Base-by-base conservation (phyloP, 208 protist species). In the Leishmania tarentolae region DNA sequence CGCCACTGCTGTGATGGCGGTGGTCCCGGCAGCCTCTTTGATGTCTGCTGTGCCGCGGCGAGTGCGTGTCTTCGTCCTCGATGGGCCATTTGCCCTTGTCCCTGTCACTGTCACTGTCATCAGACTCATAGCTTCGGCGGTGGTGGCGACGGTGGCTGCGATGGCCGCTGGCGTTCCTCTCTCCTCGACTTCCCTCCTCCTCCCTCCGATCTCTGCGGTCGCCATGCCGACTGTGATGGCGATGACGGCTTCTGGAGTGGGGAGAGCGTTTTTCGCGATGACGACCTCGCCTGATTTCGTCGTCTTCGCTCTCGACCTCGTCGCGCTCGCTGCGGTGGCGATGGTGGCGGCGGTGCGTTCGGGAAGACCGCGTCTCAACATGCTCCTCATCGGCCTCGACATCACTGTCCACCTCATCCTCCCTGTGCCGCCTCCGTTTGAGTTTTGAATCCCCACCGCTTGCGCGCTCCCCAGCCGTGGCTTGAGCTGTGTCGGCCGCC, bases 281-380 rank as follows among this genome's bases (percentile, higher is more conserved):
- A 35, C 46, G 9, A 42, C 1, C 70, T 28, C 44, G 44, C 44
- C 28, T 53, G 37, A 0, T 37, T 59, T 63, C 52, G 24, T 59
- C 52, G n/a, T 56, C 73, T 24, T 59, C 47, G 31, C n/a, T 35
- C 57, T 72, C 68, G 66, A 52, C 69, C 44, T 52, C 71, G 69
- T 59, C 68, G 72, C 74, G 79, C 42, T 52, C 76, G 61, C 78
- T 81, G 75, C 53, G 57, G 75, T 76, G 65, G 71, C 81, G 78
- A 37, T 73, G 76, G 53, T 57, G 57, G 52, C 47, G 78, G 21
- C 35, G 42, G 57, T 65, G 46, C 35, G 66, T 71, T n/a, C 31
- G 71, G 35, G 50, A 53, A 1, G 37, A 65, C 28, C 52, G 24
- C 52, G 6, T 78, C 24, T 82, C 76, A 17, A 40, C 66, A 37